Conservation (phyloP, 2,329 filamentous ascomycete genomes). For the Sporothrix sp. region DNA sequence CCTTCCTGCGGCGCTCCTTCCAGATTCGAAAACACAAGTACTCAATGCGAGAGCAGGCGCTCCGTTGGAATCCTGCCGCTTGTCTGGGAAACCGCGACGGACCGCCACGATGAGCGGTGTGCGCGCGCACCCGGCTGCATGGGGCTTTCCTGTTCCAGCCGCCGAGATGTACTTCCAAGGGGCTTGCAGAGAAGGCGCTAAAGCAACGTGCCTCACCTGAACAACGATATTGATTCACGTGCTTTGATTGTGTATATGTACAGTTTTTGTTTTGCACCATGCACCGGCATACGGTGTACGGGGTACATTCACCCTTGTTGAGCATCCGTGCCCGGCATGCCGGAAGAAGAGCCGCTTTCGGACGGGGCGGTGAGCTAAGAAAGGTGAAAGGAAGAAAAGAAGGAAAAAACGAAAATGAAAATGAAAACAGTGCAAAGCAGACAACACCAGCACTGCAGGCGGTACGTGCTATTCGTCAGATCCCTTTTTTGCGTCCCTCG, state of each 20-base stretch:
- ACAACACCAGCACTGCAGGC: too few relatives aligned
- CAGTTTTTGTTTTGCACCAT: not conserved
- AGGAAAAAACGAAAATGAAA: not conserved
- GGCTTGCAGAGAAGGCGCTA: slow-evolving; percentile 6
- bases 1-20: not conserved
- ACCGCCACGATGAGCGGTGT: too few relatives aligned
- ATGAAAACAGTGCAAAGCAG: not conserved
- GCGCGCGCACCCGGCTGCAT: not conserved
- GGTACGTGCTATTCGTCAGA: not conserved
- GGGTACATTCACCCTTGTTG: too few relatives aligned
- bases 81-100: too few relatives aligned
- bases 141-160: slow-evolving; percentile 5
- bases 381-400: not conserved
- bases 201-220: not conserved
- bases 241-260: not conserved
- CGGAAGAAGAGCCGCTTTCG: too few relatives aligned
- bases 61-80: too few relatives aligned
- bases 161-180: not conserved
- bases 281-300: too few relatives aligned
- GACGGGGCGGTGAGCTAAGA: not conserved
- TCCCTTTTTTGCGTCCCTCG: not conserved
- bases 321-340: too few relatives aligned
- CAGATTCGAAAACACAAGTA: too few relatives aligned
- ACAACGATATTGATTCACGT: too few relatives aligned
- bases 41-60: too few relatives aligned